Evolutionary conservation across 495 filamentous ascomycete genomes (phyloP).

Genomic region (Daldinia concentrica): DNA sequence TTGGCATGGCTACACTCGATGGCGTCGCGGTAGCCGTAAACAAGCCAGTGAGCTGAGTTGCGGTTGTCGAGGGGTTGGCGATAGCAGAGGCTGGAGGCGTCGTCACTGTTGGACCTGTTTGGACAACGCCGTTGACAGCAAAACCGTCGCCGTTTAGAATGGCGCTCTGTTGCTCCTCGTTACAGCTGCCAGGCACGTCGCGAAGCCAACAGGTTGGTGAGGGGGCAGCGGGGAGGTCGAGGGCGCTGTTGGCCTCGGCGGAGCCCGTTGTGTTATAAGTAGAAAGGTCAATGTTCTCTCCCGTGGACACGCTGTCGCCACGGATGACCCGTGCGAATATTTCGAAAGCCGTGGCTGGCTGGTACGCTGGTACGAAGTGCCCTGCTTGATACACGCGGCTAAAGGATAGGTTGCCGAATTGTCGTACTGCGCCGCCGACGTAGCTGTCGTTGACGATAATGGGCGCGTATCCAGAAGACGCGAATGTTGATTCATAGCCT

Average conservation of each 20-base stretch:
- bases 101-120: slow-evolving; percentile 52
- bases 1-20: slow-evolving; percentile 22
- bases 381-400: slow-evolving; percentile 68
- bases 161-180: slow-evolving; percentile 53
- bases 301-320: slow-evolving; percentile 69
- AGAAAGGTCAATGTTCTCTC: slow-evolving; percentile 58
- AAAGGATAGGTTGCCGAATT: slow-evolving; percentile 71
- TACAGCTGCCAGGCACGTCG: slow-evolving; percentile 60
- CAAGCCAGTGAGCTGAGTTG: slow-evolving; percentile 39
- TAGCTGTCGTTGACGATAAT: slow-evolving; percentile 63
- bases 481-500: slow-evolving; percentile 50
- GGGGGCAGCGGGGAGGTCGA: slow-evolving; percentile 53
- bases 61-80: slow-evolving; percentile 42
- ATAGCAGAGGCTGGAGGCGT: slow-evolving; percentile 29
- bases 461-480: slow-evolving; percentile 61
- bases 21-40: slow-evolving; percentile 45
- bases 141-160: slow-evolving; percentile 57
- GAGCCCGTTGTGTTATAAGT: slow-evolving; percentile 64
- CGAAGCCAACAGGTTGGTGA: slow-evolving; percentile 68
- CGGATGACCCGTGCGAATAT: slow-evolving; percentile 72
- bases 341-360: slow-evolving; percentile 67
- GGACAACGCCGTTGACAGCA: slow-evolving; percentile 63
- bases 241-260: slow-evolving; percentile 56
- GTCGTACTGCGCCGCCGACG: slow-evolving; percentile 66
- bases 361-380: slow-evolving; percentile 71